Evolutionary conservation across 2,329 filamentous ascomycete genomes (phyloP).

Genomic region (Bipolaris gigantea): DNA sequence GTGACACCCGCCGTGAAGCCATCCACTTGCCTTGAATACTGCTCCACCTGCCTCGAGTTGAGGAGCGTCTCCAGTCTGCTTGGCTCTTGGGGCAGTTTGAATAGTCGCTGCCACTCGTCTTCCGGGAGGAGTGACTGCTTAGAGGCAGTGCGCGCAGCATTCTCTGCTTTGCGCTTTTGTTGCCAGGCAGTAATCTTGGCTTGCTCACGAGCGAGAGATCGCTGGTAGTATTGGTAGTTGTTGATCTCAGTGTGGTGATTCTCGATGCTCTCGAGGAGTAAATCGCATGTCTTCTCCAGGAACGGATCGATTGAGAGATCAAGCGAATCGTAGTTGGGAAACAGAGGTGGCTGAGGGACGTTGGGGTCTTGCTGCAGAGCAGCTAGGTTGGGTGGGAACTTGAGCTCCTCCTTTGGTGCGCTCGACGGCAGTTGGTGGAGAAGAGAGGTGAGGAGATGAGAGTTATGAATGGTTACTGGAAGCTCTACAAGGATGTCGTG

Average conservation of each 20-base stretch:
- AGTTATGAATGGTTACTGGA: conserved; percentile 90
- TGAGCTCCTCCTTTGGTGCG: conserved; percentile 66
- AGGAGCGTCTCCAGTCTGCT: conserved; percentile 91
- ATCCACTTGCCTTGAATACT: conserved; percentile 96
- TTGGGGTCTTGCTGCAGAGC: conserved; percentile 70
- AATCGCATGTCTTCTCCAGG: conserved; percentile 96
- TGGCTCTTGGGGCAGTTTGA: conserved; percentile 96
- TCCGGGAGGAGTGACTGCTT: conserved; percentile 90
- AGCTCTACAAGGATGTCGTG: conserved; percentile 92
- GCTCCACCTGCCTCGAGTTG: conserved; percentile 93
- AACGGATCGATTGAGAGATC: conserved; percentile 95
- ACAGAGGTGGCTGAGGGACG: conserved; percentile 65
- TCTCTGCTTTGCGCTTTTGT: conserved; percentile 94
- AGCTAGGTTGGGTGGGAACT: conserved; percentile 76
- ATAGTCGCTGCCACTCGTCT: conserved; percentile 97
- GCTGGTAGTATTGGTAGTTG: conserved; percentile 98
- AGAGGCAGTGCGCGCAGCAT: conserved; percentile 76
- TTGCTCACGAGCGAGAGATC: conserved; percentile 90
- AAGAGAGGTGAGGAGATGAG: conserved; percentile 92
- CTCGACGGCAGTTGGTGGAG: conserved; percentile 84
- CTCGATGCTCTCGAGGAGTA: conserved; percentile 95
- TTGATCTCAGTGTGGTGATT: conserved; percentile 98
- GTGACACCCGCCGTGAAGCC: conserved; percentile 90
- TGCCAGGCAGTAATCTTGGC: conserved; percentile 97
- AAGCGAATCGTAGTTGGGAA: conserved; percentile 85